These are phyloP conservation scores for Coniella lustricola DNA, from an alignment of 2,329 filamentous ascomycete species.

Conservation along the genomic window DNA sequence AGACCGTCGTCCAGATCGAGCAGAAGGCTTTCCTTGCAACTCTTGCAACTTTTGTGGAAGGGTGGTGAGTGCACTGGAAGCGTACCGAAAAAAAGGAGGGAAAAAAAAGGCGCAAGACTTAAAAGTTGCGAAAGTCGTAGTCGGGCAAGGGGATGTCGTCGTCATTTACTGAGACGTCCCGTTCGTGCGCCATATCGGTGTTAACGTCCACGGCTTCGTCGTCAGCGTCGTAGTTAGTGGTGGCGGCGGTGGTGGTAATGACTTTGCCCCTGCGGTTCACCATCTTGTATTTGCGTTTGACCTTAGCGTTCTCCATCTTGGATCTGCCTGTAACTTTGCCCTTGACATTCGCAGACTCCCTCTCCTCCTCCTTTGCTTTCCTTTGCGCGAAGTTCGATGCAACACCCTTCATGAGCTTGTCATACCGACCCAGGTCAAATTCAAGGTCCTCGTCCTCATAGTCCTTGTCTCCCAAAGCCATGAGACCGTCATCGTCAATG, in stretches of 20 bases:
- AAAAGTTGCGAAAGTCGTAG: constrained; percentile 5
- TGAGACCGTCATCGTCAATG: constrained; percentile 11
- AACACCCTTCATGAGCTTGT: constrained; percentile 3
- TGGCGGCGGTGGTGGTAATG: background rate
- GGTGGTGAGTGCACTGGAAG: too few species aligned
- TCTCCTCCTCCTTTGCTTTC: background rate
- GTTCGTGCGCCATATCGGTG: background rate
- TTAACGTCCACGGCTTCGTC: background rate
- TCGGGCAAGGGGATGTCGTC: background rate
- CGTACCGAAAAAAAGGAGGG: too few species aligned
- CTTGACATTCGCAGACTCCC: background rate
- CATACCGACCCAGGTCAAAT: constrained; percentile 6
- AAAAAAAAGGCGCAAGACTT: too few species aligned
- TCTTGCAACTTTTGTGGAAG: too few species aligned
- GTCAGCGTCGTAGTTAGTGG: background rate
- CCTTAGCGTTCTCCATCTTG: background rate
- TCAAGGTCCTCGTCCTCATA: constrained; percentile 8
- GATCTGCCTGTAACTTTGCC: background rate
- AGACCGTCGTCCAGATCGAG: too few species aligned
- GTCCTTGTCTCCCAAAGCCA: constrained; percentile 11
- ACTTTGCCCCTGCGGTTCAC: background rate
- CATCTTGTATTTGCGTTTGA: background rate
- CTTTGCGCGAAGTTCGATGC: too few species aligned
- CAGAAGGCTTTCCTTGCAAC: too few species aligned
- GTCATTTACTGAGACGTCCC: background rate